phyloP scores from a whole-genome alignment of 495 filamentous ascomycete species.

The Aspergillus ostianus region DNA sequence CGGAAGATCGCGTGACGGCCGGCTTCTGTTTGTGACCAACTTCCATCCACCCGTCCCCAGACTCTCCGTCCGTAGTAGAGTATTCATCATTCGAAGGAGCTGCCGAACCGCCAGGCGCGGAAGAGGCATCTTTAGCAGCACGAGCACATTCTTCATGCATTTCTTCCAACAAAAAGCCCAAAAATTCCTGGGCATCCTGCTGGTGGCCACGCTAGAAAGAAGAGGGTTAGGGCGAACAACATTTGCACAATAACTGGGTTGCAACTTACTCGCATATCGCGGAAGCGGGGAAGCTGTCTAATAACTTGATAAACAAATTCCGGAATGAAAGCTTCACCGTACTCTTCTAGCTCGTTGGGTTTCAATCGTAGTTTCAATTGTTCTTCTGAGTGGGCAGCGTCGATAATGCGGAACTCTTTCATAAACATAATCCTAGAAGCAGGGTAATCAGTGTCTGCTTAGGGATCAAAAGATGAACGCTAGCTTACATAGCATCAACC shows the following conservation, averaged over 20 bases:
- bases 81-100: conserved; percentile 41
- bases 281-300: conserved; percentile 78
- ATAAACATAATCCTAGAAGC: conserved; percentile 83
- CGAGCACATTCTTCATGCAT: conserved; percentile 89
- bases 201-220: conserved; percentile 76
- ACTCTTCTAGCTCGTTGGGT: conserved; percentile 79
- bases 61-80: conserved; percentile 30
- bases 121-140: conserved; percentile 59
- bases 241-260: conserved; percentile 2
- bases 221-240: neutral
- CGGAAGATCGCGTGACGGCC: conserved; percentile 84
- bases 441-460: conserved; percentile 2
- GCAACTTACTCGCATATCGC: conserved; percentile 76
- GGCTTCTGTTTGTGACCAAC: conserved; percentile 90
- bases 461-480: neutral
- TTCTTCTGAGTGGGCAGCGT: conserved; percentile 71
- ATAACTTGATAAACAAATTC: conserved; percentile 96
- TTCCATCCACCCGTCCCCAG: conserved; percentile 76
- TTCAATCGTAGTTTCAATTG: conserved; percentile 72
- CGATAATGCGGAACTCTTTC: conserved; percentile 84
- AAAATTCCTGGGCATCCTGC: conserved; percentile 96
- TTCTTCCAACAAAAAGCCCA: conserved; percentile 89
- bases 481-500: conserved; percentile 82
- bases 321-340: conserved; percentile 87
- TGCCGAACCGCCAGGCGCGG: conserved; percentile 40